Conservation (phyloP, 768 basidiomycete genomes). For the Xerocomellus intermedius region DNA sequence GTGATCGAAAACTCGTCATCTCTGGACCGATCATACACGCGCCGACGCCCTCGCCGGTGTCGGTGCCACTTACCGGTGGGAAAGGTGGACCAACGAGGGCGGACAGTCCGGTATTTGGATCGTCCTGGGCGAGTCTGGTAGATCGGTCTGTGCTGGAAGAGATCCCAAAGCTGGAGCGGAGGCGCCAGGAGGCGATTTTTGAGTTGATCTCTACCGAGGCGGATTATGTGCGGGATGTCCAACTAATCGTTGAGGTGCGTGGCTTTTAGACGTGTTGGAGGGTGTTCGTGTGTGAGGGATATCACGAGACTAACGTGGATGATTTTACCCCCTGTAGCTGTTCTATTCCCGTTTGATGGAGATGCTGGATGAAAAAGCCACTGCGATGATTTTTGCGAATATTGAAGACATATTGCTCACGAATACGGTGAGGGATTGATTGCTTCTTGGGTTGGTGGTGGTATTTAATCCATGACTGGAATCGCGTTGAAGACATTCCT, state of each 20-base stretch:
- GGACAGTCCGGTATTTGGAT: conserved; percentile 55
- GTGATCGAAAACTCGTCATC: conserved; percentile 51
- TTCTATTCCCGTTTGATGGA: conserved; percentile 82
- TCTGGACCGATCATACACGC: conserved; percentile 62
- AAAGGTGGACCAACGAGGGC: conserved; percentile 35
- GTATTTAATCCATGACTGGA: neutral
- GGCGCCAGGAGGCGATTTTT: conserved; percentile 93
- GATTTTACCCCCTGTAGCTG: conserved; percentile 42
- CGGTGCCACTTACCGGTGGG: neutral
- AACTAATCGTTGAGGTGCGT: conserved; percentile 84
- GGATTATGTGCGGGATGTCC: conserved; percentile 87
- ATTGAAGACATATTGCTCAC: conserved; percentile 88
- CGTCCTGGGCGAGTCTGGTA: conserved; percentile 94
- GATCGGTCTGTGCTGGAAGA: conserved; percentile 81
- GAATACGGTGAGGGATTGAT: conserved; percentile 62
- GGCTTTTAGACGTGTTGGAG: neutral
- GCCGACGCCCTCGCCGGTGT: conserved; percentile 20
- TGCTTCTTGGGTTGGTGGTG: neutral
- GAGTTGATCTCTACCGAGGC: conserved; percentile 91
- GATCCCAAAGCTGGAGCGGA: conserved; percentile 75
- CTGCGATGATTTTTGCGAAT: conserved; percentile 86
- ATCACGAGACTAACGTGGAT: neutral
- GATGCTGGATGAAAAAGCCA: conserved; percentile 71
- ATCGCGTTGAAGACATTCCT: conserved; percentile 59
- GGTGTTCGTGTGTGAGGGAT: neutral